Base-by-base conservation (phyloP, 2,329 filamentous ascomycete species). In the Aspergillus floridensis region DNA sequence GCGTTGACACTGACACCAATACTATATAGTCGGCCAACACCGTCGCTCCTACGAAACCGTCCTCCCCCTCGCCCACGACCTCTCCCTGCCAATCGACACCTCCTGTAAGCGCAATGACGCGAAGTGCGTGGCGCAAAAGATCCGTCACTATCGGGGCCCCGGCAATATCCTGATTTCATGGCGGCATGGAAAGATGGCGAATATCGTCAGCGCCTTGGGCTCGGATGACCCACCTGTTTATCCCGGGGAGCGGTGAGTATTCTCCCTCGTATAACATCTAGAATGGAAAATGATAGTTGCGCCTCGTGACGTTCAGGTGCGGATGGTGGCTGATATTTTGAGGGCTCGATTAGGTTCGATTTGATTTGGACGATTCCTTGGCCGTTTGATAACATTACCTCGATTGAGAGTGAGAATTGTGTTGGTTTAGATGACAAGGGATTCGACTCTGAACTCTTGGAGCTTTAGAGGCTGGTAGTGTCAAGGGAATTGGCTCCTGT, bases 81-180 rank as follows among this genome's bases (percentile, higher is more conserved):
- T 73, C n/a, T 65, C 62, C 10, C 64, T 72, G 10, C 26, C 58
- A 5, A 56, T 72, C n/a, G 70, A 73, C 26, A 63, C 65, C 2
- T 68, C 67, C 11, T 73, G 70, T 61, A 64, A 63, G 32, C 63
- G 66, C 2, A 68, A 68, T 1, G 54, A 66, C 7, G 60, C 59
- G 22, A 50, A 60, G 19, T 72, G 70, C n/a, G 66, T 71, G 10
- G 64, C 55, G 3, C 56, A 66, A 11, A 55, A 60, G 6, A 59
- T 72, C 29, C 55, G 55, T 4, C 32, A 59, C 1, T 71, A 66
- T 47, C 50, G 64, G 5, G 70, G 68, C 2, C 58, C 63, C 1
- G 70, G 70, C 3, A 68, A 72, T 58, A 71, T 72, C 29, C 38
- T 72, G 58, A 66, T 72, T 31, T 59, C 66, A 14, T 72, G 70